Evolutionary conservation across 1,139 yeast genomes (phyloP).

Genomic region (Tardiomyces blankii): DNA sequence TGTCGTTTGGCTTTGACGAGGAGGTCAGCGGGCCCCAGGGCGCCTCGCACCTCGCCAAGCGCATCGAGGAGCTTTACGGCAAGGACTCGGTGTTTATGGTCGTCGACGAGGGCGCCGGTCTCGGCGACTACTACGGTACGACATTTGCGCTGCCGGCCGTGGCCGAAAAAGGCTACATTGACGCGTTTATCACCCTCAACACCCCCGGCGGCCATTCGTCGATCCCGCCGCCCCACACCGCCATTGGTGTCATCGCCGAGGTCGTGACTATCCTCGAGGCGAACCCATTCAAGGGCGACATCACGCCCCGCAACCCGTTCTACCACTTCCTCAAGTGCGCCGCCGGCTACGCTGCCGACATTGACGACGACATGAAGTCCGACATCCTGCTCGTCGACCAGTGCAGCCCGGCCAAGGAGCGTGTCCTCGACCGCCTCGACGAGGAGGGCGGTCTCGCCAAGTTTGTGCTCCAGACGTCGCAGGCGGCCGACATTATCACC

Average conservation of each 20-base stretch:
- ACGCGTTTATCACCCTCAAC: conserved; percentile 35
- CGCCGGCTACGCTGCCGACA: conserved; percentile 10
- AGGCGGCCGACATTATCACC: conserved; percentile 58
- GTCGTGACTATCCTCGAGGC: conserved; percentile 40
- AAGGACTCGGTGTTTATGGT: conserved; percentile 42
- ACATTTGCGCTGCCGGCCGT: conserved; percentile 48
- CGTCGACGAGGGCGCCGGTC: conserved; percentile 43
- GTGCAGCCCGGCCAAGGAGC: conserved; percentile 10
- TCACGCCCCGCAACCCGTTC: conserved; percentile 40
- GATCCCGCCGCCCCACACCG: conserved; percentile 60
- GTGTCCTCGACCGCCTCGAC: conserved; percentile 11
- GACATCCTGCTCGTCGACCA: conserved; percentile 11
- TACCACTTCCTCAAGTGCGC: conserved; percentile 31
- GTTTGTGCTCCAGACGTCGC: conserved; percentile 48
- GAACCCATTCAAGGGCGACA: conserved; percentile 35
- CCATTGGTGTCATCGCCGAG: conserved; percentile 59
- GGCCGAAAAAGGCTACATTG: conserved; percentile 58
- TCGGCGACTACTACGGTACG: conserved; percentile 32
- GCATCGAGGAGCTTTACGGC: conserved; percentile 42
- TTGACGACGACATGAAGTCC: conserved; percentile 7
- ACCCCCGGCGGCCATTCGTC: conserved; percentile 70
- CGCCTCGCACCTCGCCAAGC: conserved; percentile 35
- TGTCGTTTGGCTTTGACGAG: conserved; percentile 66
- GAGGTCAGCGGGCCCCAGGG: conserved; percentile 55
- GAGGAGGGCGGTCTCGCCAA: conserved; percentile 6